phyloP scores from a whole-genome alignment of 164 flowering plant species.

The Magnolia officinalis region DNA sequence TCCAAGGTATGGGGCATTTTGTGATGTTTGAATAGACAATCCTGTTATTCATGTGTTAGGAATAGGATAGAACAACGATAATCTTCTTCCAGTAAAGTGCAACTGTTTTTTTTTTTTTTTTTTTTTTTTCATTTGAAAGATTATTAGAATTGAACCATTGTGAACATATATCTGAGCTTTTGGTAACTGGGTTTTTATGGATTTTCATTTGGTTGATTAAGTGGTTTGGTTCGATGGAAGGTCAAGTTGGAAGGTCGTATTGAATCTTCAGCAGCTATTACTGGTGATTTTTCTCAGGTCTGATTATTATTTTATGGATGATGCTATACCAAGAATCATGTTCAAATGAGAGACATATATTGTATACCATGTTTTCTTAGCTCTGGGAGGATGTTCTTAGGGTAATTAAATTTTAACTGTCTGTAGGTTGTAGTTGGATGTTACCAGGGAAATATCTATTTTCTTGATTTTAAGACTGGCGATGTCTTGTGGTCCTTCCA shows the following conservation, averaged over 20 bases:
- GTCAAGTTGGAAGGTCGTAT: conserved; percentile 65
- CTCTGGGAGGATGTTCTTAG: neutral
- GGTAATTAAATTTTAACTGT: conserved; percentile 2
- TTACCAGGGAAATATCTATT: conserved; percentile 79
- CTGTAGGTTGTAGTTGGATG: conserved; percentile 86
- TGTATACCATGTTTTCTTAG: neutral
- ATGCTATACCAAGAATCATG: neutral
- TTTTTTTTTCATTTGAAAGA: neutral
- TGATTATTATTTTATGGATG: neutral
- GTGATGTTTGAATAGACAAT: neutral
- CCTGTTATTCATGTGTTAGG: conserved; percentile 4
- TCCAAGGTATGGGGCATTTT: conserved; percentile 44
- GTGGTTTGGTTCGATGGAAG: conserved; percentile 73
- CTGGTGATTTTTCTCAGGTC: conserved; percentile 78
- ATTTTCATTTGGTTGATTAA: conserved; percentile 21
- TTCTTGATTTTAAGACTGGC: conserved; percentile 71
- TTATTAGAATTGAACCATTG: neutral
- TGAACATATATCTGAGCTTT: neutral
- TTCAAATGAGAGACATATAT: neutral
- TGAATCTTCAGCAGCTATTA: conserved; percentile 81
- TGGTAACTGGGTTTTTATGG: conserved; percentile 6
- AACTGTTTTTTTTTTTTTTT: too few species aligned
- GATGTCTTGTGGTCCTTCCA: conserved; percentile 64
- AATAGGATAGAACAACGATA: too few species aligned
- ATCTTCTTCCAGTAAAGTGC: neutral